These are phyloP conservation scores for Didymella pinodella DNA, from an alignment of 2,329 filamentous ascomycete genomes.

Conservation along the genomic window DNA sequence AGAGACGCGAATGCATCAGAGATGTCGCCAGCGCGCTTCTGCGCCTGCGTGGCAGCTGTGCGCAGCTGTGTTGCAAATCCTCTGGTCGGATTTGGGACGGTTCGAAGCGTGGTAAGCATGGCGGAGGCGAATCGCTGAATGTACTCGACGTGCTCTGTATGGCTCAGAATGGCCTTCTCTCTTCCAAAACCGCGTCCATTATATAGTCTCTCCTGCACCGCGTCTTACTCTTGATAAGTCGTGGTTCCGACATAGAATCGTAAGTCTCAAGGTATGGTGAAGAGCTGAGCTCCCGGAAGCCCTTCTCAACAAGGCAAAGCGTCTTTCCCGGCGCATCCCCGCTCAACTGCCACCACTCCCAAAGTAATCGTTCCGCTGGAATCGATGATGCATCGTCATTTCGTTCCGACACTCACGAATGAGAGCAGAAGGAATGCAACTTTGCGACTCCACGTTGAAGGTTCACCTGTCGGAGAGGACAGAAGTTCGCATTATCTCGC, in stretches of 20 bases:
- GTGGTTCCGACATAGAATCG: constrained; percentile 32
- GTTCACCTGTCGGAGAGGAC: constrained; percentile 15
- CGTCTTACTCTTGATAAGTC: constrained; percentile 8
- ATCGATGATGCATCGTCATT: constrained; percentile 23
- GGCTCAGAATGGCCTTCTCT: constrained; percentile 22
- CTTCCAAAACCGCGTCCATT: constrained; percentile 28
- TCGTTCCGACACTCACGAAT: constrained; percentile 27
- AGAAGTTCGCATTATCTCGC: constrained; percentile 26
- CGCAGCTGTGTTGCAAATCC: constrained; percentile 34
- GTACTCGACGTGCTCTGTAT: constrained; percentile 8
- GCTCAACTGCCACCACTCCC: constrained; percentile 15
- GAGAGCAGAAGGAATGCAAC: constrained; percentile 21
- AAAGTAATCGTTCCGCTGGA: constrained; percentile 30
- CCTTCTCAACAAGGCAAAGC: constrained; percentile 29
- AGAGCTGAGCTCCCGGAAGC: constrained; percentile 32
- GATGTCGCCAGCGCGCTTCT: constrained; percentile 59
- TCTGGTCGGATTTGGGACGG: constrained; percentile 35
- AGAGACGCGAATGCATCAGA: constrained; percentile 60
- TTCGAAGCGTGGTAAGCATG: constrained; percentile 44
- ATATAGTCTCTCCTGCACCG: constrained; percentile 26
- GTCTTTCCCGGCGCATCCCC: constrained; percentile 16
- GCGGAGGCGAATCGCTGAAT: constrained; percentile 15
- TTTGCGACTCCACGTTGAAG: constrained; percentile 2
- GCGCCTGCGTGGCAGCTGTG: constrained; percentile 44
- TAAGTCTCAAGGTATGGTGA: constrained; percentile 21